Percentiles rank a stretch among this genome's conserved stretches.
Evolutionary conservation across 106 monocot genomes (phyloP).

Genomic region (Gastrodia elata): DNA sequence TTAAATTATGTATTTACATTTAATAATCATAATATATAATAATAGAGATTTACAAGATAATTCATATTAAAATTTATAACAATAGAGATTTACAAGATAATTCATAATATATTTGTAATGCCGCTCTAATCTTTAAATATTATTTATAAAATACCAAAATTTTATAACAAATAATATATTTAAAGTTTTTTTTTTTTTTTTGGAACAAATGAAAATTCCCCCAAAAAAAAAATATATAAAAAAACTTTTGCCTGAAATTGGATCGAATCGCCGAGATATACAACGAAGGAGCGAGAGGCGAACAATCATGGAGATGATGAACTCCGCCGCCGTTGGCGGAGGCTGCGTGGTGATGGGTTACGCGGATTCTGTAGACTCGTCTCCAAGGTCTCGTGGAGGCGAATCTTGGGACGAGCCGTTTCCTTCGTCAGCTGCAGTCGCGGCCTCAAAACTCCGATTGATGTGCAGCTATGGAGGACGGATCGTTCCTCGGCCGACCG

Average conservation of each 20-base stretch:
- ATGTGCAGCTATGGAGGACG: slow-evolving; percentile 98
- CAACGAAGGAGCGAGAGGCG: not conserved
- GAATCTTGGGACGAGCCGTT: slow-evolving; percentile 83
- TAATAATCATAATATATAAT: too few species aligned
- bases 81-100: too few species aligned
- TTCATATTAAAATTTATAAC: too few species aligned
- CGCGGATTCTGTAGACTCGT: slow-evolving; percentile 73
- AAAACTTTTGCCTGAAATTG: not conserved
- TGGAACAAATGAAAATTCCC: too few species aligned
- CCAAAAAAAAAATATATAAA: too few species aligned
- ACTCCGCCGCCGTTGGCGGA: slow-evolving; percentile 10
- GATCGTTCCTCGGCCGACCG: slow-evolving; percentile 89
- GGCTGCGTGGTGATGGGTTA: slow-evolving; percentile 25
- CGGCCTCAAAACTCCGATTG: slow-evolving; percentile 52
- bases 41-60: too few species aligned
- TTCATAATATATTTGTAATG: too few species aligned
- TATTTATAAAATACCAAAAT: too few species aligned
- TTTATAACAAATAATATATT: too few species aligned
- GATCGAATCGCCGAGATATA: not conserved
- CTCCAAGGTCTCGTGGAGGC: slow-evolving; percentile 70
- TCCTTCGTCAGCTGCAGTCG: slow-evolving; percentile 20
- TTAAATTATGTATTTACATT: too few species aligned
- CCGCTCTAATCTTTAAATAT: too few species aligned
- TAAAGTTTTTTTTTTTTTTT: too few species aligned
- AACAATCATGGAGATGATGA: slow-evolving; percentile 13